Evolutionary conservation across 1,284 basidiomycete species (phyloP).

Genomic region (Microbotryum silenes-acaulis): DNA sequence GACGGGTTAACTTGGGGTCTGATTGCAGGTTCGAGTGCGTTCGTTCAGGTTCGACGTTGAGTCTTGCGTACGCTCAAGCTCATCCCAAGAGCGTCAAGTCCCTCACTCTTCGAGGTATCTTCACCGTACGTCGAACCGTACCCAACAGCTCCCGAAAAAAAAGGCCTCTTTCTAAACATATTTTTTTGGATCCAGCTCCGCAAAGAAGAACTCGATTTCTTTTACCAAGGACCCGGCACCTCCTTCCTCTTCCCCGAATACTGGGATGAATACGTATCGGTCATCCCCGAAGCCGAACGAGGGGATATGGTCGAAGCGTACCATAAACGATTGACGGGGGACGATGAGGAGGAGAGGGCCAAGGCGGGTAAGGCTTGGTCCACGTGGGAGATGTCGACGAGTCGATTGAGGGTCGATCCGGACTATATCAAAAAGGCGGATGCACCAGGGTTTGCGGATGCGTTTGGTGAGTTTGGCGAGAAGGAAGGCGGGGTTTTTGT

Average conservation of each 20-base stretch:
- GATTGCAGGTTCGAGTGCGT: neutral
- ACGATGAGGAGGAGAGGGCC: conserved; percentile 59
- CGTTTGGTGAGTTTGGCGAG: conserved; percentile 18
- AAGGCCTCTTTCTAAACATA: too few relatives aligned
- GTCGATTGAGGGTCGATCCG: conserved; percentile 62
- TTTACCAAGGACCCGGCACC: conserved; percentile 54
- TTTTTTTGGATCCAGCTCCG: conserved; percentile 10
- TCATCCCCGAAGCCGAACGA: conserved; percentile 71
- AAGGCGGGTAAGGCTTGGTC: conserved; percentile 78
- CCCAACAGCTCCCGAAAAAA: neutral
- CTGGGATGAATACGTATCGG: conserved; percentile 71
- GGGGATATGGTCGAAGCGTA: conserved; percentile 75
- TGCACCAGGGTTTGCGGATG: conserved; percentile 61
- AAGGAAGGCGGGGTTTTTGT: neutral
- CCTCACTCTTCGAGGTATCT: conserved; percentile 83
- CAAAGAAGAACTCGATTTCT: conserved; percentile 69
- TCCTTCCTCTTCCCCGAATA: conserved; percentile 65
- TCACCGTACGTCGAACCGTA: conserved; percentile 58
- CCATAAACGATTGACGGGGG: conserved; percentile 68
- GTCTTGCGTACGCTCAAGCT: conserved; percentile 75
- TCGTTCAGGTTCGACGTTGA: conserved; percentile 75
- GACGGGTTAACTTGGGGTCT: neutral
- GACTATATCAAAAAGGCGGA: conserved; percentile 61
- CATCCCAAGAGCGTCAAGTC: conserved; percentile 74
- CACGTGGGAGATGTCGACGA: conserved; percentile 85